Conservation (phyloP, 495 filamentous ascomycete species). For the Penicillium parvum region DNA sequence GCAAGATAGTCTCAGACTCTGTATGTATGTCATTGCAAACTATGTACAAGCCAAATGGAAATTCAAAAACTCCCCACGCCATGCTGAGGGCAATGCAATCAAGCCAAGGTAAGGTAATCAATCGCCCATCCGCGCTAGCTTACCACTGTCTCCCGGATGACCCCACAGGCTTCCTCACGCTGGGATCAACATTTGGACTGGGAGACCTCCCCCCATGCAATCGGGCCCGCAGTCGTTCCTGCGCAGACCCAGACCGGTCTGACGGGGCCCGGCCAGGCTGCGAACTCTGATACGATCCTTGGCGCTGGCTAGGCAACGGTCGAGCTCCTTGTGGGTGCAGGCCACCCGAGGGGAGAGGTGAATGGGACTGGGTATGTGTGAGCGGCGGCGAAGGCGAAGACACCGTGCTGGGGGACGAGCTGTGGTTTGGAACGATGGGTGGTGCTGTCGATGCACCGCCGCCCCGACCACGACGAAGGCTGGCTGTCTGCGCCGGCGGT, state of each 20-base stretch:
- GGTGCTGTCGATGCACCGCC: conserved; percentile 13
- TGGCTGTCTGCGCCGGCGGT: conserved; percentile 46
- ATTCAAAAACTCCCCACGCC: conserved; percentile 19
- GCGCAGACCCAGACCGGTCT: conserved; percentile 53
- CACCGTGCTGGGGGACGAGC: conserved; percentile 19
- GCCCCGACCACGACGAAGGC: conserved; percentile 49
- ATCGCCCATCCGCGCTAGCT: not conserved
- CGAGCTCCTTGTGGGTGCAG: conserved; percentile 45
- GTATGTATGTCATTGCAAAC: too few species aligned
- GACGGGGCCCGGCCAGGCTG: conserved; percentile 33
- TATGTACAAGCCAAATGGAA: not conserved
- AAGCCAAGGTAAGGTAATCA: conserved; percentile 6
- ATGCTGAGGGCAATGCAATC: conserved; percentile 22
- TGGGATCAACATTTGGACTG: conserved; percentile 36
- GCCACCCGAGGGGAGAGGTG: conserved; percentile 13
- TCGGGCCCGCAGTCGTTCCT: conserved; percentile 64
- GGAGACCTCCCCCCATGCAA: conserved; percentile 53
- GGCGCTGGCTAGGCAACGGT: conserved; percentile 65
- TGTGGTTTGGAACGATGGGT: conserved; percentile 18
- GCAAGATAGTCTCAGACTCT: too few species aligned
- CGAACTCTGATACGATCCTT: conserved; percentile 63
- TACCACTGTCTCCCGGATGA: conserved; percentile 15
- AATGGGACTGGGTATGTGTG: conserved; percentile 11
- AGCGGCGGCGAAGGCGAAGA: conserved; percentile 14
- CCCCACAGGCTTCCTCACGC: conserved; percentile 36